phyloP scores from a whole-genome alignment of 192 early-diverging fungal genomes.

The Backusella morwellensis region DNA sequence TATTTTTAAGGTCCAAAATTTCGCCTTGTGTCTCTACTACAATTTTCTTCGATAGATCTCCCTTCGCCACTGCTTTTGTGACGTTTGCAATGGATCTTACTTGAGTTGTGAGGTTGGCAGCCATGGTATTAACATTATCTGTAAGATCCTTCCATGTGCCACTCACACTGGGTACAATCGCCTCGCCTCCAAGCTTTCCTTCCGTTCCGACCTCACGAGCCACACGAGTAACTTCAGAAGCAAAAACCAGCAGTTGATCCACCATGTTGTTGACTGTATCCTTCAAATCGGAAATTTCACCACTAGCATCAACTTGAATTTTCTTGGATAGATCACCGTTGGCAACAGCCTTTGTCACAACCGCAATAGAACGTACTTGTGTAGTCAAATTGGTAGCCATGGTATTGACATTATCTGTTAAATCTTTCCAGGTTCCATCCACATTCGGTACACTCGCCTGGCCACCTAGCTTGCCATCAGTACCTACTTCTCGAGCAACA shows the following conservation, averaged over 20 bases:
- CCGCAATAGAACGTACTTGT: conserved; percentile 68
- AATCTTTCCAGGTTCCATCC: conserved; percentile 74
- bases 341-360: conserved; percentile 58
- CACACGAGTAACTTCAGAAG: conserved; percentile 43
- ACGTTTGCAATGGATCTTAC: conserved; percentile 61
- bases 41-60: conserved; percentile 60
- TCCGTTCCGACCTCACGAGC: conserved; percentile 51
- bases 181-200: conserved; percentile 48
- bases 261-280: conserved; percentile 81
- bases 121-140: conserved; percentile 60
- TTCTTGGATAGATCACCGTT: conserved; percentile 55
- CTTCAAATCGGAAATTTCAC: conserved; percentile 68
- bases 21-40: conserved; percentile 65
- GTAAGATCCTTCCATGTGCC: conserved; percentile 58
- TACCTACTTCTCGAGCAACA: conserved; percentile 65
- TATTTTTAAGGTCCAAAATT: conserved; percentile 67
- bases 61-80: conserved; percentile 54
- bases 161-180: conserved; percentile 44
- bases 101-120: conserved; percentile 56
- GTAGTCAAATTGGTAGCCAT: conserved; percentile 62
- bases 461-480: conserved; percentile 72
- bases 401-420: conserved; percentile 67
- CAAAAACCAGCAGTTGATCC: conserved; percentile 60
- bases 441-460: conserved; percentile 70
- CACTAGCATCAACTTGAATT: conserved; percentile 62